phyloP scores from a whole-genome alignment of 805 yeast species.

The Kockiozyma suomiensis region DNA sequence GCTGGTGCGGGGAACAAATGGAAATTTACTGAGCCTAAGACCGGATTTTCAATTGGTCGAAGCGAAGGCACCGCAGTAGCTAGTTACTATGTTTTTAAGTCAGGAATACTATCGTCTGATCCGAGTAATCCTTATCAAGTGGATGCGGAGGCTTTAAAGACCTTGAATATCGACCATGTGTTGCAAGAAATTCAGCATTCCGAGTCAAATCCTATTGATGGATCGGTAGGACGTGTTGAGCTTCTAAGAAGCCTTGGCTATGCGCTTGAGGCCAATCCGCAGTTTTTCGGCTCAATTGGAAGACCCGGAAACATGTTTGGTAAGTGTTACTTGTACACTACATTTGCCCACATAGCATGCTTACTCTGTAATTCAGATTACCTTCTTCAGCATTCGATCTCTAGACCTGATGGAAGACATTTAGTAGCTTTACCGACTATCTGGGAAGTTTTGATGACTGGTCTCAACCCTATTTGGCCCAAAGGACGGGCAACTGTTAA shows the following conservation, averaged over 20 bases:
- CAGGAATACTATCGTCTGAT: conserved; percentile 51
- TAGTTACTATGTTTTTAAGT: conserved; percentile 55
- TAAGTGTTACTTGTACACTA: background rate
- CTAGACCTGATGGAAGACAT: conserved; percentile 28
- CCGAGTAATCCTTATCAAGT: conserved; percentile 47
- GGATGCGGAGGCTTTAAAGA: conserved; percentile 48
- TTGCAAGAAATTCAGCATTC: conserved; percentile 50
- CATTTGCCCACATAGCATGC: background rate
- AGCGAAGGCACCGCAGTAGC: conserved; percentile 70
- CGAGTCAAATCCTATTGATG: conserved; percentile 53
- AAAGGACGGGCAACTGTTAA: conserved; percentile 49
- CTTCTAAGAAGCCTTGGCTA: conserved; percentile 54
- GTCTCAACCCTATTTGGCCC: conserved; percentile 64
- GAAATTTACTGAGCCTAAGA: conserved; percentile 50
- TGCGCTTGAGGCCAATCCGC: conserved; percentile 47
- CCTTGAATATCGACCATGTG: conserved; percentile 46
- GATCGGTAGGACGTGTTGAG: conserved; percentile 56
- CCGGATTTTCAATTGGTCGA: conserved; percentile 46
- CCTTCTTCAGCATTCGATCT: conserved; percentile 40
- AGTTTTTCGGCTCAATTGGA: conserved; percentile 52
- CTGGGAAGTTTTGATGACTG: conserved; percentile 61
- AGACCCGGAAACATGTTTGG: conserved; percentile 56
- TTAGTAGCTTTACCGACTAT: conserved; percentile 51
- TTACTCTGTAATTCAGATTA: conserved; percentile 44
- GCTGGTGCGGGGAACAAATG: conserved; percentile 70